Percentiles rank a stretch among this genome's conserved stretches.
phyloP scores from a whole-genome alignment of 257 asterid species.

The Ligustrum vulgare region DNA sequence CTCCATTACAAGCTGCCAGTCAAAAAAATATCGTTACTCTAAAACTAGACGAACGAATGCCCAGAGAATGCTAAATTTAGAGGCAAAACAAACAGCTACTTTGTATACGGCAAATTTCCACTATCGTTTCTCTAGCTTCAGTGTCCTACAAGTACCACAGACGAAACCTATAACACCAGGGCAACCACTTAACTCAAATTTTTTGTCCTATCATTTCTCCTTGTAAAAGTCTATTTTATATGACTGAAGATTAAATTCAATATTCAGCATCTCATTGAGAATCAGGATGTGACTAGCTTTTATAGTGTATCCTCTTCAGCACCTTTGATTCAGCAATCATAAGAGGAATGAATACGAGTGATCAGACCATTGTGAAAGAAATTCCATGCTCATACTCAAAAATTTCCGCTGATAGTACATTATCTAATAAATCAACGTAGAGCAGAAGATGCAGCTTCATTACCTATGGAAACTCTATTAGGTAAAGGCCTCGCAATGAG shows the following conservation, averaged over 20 bases:
- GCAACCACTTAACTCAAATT: conserved; percentile 12
- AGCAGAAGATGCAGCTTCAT: conserved; percentile 37
- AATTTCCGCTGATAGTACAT: neutral
- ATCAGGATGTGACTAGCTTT: neutral
- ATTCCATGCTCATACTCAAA: conserved; percentile 15
- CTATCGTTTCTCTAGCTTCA: neutral
- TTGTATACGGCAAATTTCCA: neutral
- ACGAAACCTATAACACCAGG: conserved; percentile 5
- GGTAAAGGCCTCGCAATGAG: conserved; percentile 90
- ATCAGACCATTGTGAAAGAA: neutral
- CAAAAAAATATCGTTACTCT: neutral
- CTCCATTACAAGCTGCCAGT: neutral
- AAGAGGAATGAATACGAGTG: neutral
- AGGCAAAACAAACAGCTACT: neutral
- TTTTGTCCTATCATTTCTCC: conserved; percentile 1
- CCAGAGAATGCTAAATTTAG: neutral
- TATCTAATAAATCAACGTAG: conserved; percentile 29
- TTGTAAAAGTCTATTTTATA: neutral
- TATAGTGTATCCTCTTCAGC: neutral
- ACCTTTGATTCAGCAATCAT: neutral
- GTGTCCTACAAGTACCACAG: neutral
- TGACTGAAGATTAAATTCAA: neutral
- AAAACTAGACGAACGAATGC: neutral
- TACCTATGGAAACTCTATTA: conserved; percentile 54
- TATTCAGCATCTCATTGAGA: neutral